A percentile compares a stretch with the other conserved stretches of the same genome.
These are phyloP conservation scores for Phlebiopsis gigantea DNA, from an alignment of 768 basidiomycete genomes.

Conservation along the genomic window DNA sequence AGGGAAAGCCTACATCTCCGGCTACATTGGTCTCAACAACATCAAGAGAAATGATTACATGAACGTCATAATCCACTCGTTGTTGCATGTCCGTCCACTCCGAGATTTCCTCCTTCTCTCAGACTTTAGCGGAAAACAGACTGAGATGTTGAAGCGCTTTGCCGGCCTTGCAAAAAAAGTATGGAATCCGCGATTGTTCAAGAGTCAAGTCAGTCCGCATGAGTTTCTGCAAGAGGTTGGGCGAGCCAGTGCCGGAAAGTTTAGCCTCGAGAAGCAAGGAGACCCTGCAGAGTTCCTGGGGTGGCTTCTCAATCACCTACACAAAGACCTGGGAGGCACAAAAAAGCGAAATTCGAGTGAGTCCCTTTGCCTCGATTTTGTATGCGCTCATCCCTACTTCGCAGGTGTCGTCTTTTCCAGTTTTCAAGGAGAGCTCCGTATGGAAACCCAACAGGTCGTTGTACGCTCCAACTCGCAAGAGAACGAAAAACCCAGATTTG, in stretches of 20 bases:
- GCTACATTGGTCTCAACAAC: constrained; percentile 95
- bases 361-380: constrained; percentile 25
- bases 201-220: constrained; percentile 97
- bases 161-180: constrained; percentile 85
- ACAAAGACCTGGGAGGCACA: constrained; percentile 92
- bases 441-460: constrained; percentile 91
- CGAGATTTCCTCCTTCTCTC: constrained; percentile 84
- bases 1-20: constrained; percentile 79
- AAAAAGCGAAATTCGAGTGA: constrained; percentile 86
- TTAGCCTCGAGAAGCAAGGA: constrained; percentile 89
- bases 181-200: constrained; percentile 96
- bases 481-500: constrained; percentile 83
- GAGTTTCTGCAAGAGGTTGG: constrained; percentile 97
- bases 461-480: constrained; percentile 72
- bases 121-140: constrained; percentile 63
- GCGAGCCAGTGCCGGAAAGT: constrained; percentile 83
- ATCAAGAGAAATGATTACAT: constrained; percentile 97
- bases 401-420: constrained; percentile 86
- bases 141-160: constrained; percentile 87
- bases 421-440: constrained; percentile 90
- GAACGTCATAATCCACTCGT: constrained; percentile 93
- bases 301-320: constrained; percentile 92
- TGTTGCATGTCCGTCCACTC: constrained; percentile 86
- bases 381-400: constrained; percentile 16
- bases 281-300: constrained; percentile 95